phyloP scores from a whole-genome alignment of 306 rosid species.

The Cucumis melo region DNA sequence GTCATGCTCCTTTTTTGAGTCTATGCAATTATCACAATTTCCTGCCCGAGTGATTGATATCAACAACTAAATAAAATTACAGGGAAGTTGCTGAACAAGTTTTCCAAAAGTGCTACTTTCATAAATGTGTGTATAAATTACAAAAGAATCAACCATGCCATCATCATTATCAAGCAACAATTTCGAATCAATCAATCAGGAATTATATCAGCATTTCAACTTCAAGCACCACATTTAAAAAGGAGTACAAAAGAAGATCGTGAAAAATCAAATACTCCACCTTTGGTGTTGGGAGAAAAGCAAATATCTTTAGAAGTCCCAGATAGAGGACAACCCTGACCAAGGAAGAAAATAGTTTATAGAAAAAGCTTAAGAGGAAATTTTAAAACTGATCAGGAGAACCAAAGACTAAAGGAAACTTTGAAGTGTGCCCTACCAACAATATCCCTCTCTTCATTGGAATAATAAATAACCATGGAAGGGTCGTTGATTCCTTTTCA shows the following conservation, averaged over 20 bases:
- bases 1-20: slow-evolving; percentile 51
- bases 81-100: too few relatives aligned
- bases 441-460: background rate
- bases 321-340: background rate
- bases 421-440: background rate
- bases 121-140: background rate
- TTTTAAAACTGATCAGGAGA: background rate
- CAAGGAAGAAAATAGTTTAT: background rate
- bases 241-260: background rate
- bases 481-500: background rate
- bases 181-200: background rate
- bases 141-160: background rate
- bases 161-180: background rate
- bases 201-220: background rate
- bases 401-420: background rate
- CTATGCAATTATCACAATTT: slow-evolving; percentile 73
- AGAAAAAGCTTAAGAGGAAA: background rate
- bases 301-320: background rate
- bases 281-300: background rate
- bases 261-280: background rate
- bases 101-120: background rate
- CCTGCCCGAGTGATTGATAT: slow-evolving; percentile 17
- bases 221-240: background rate
- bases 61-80: background rate
- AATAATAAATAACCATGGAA: background rate